Base-by-base conservation (phyloP, 768 basidiomycete species). In the Lentinula sp. region DNA sequence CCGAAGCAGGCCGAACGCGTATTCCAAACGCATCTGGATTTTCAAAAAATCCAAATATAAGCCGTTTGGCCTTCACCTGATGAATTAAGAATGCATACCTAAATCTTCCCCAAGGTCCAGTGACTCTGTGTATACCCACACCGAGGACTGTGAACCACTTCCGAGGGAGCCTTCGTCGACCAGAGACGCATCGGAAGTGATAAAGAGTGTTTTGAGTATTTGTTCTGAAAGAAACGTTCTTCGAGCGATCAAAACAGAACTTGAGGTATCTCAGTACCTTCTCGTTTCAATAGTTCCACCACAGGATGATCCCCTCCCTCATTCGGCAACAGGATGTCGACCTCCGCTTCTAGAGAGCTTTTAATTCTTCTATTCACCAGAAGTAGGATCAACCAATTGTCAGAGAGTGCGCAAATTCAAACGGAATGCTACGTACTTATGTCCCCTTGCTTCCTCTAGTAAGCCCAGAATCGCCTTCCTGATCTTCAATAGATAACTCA, bases 261-360 rank as follows among this genome's bases (percentile, higher is more conserved):
- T 45, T 18, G 7, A 50, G 36, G 57, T 28, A 49, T 32, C 62
- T 51, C 56, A 70, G 71, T 71, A 74, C 84, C 82, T 69, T 81
- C 78, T 23, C 80, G 70, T 33, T 78, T 63, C 35, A 82, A 64
- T 10, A 82, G 60, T 7, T 75, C 61, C 13, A 76, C 48, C 2
- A 52, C 6, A 20, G 61, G 49, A 35, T 66, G 69, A 51, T 68
- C 67, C 59, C 53, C 56, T n/a, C 67, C 32, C 41, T 65, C 68
- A n/a, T 73, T 68, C 3, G 84, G 81, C 35, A 89, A 57, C 16
- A 83, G 72, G 16, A 95, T 74, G 42, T 86, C 80, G 2, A 95
- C 83, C 52, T 85, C 81, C 16, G 91, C 92, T 72, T 93, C 91
- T 42, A 91, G 72, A 2, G 93, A 86, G 68, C 85, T 89, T 66